A percentile compares a stretch with the other conserved stretches of the same genome.
Conservation (phyloP, 305 asterid genomes). For the Fraxinus paxiana region DNA sequence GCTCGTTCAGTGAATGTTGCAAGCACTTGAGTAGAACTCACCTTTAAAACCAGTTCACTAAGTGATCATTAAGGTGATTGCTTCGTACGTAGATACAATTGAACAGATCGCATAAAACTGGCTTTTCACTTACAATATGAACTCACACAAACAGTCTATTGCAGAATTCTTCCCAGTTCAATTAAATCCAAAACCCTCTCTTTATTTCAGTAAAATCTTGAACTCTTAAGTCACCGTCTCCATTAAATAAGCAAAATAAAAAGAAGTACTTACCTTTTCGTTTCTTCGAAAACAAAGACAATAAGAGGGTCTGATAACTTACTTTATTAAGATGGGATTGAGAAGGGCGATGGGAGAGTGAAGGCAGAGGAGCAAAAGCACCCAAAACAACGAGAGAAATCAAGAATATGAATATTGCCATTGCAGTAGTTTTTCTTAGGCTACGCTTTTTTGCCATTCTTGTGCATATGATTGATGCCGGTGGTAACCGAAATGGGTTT, state of each 20-base stretch:
- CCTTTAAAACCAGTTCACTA: background rate
- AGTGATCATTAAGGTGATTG: background rate
- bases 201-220: constrained; percentile 11
- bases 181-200: constrained; percentile 8
- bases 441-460: constrained; percentile 43
- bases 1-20: background rate
- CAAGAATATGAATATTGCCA: constrained; percentile 31
- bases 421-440: constrained; percentile 20
- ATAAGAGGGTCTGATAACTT: constrained; percentile 6
- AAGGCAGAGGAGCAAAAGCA: constrained; percentile 57
- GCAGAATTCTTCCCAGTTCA: background rate
- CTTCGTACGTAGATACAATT: background rate
- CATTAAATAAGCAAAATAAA: background rate
- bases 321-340: constrained; percentile 32
- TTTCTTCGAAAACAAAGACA: background rate
- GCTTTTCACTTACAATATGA: background rate
- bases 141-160: background rate
- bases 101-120: background rate
- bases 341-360: constrained; percentile 34
- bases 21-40: background rate
- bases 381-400: constrained; percentile 41
- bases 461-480: constrained; percentile 17
- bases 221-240: background rate
- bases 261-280: background rate
- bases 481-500: background rate